Percentiles rank a stretch among this genome's conserved stretches.
Conservation (phyloP, 805 yeast genomes). For the Teunomyces panamensis region DNA sequence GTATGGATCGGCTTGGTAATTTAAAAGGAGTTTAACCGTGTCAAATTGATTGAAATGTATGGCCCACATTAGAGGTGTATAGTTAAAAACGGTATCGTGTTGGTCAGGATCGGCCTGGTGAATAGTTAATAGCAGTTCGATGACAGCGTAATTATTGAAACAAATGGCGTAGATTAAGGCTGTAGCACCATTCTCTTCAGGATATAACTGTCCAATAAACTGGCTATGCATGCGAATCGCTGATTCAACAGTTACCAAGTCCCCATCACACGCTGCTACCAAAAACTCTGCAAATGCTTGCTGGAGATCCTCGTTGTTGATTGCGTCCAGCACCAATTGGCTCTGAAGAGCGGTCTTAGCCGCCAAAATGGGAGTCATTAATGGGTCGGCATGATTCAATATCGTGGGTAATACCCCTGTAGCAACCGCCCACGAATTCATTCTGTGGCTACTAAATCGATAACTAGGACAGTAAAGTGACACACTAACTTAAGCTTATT, state of each 20-base stretch:
- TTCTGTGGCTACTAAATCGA: not conserved
- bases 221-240: conserved; percentile 19
- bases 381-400: conserved; percentile 23
- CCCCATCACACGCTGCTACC: conserved; percentile 37
- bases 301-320: not conserved
- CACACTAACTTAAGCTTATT: not conserved
- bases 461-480: not conserved
- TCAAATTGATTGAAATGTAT: conserved; percentile 57
- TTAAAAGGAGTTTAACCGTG: conserved; percentile 55
- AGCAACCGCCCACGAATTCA: conserved; percentile 1
- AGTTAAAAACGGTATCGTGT: conserved; percentile 45
- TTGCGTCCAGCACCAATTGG: not conserved
- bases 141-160: conserved; percentile 46
- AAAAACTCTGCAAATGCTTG: conserved; percentile 20
- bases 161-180: conserved; percentile 52
- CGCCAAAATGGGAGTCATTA: conserved; percentile 21
- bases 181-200: conserved; percentile 27
- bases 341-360: conserved; percentile 23
- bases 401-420: not conserved
- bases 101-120: conserved; percentile 48
- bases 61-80: conserved; percentile 87
- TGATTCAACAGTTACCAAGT: conserved; percentile 31
- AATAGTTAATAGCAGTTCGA: conserved; percentile 43
- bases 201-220: conserved; percentile 17
- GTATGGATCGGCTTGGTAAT: conserved; percentile 62